A percentile compares a stretch with the other conserved stretches of the same genome.
These are phyloP conservation scores for Solanum peruvianum DNA, from an alignment of 257 asterid genomes.

Conservation along the genomic window DNA sequence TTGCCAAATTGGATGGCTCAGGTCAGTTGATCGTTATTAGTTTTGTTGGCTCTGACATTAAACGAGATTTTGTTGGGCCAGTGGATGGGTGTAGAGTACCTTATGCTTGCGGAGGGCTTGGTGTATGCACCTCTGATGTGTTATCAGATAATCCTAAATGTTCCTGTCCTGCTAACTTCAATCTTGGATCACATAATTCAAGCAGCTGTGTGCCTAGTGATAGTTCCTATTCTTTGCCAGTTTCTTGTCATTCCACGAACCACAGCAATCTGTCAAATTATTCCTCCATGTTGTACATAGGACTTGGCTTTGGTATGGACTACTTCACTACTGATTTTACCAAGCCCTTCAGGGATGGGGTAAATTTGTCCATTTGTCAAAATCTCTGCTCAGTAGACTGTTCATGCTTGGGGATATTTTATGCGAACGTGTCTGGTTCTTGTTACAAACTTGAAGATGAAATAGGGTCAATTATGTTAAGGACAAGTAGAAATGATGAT, in stretches of 20 bases:
- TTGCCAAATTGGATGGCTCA: conserved; percentile 32
- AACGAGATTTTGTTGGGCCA: conserved; percentile 19
- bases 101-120: conserved; percentile 1
- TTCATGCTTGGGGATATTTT: conserved; percentile 56
- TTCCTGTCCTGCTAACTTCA: conserved; percentile 43
- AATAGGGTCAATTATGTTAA: conserved; percentile 46
- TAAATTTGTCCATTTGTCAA: conserved; percentile 37
- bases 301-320: conserved; percentile 34
- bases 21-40: conserved; percentile 47
- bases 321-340: conserved; percentile 55
- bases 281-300: conserved; percentile 22
- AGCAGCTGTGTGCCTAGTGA: conserved; percentile 35
- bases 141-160: conserved; percentile 26
- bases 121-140: conserved; percentile 10
- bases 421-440: conserved; percentile 38
- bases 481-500: conserved; percentile 2
- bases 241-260: conserved; percentile 33
- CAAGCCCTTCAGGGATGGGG: conserved; percentile 22
- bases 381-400: conserved; percentile 50
- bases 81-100: conserved; percentile 3
- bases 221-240: conserved; percentile 28
- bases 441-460: conserved; percentile 40
- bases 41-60: conserved; percentile 14
- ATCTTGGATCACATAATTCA: conserved; percentile 8
- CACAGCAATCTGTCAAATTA: not conserved